Percentiles rank a stretch among this genome's conserved stretches.
phyloP scores from a whole-genome alignment of 306 rosid species.

The Lotus japonicus region DNA sequence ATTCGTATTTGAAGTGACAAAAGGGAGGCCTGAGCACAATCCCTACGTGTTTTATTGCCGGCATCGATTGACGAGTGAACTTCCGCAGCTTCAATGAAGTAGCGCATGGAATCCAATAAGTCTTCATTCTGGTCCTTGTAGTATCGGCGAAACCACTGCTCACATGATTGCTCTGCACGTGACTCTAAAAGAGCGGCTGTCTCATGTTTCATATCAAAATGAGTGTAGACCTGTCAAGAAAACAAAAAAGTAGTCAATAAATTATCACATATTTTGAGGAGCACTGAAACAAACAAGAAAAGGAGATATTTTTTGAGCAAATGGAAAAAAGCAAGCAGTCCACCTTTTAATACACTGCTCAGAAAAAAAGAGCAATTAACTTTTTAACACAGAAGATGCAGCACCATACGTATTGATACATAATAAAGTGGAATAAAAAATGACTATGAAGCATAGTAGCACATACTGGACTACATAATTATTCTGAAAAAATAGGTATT shows the following conservation, averaged over 20 bases:
- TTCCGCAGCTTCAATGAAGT: constrained; percentile 95
- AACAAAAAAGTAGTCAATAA: neutral
- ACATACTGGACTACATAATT: neutral
- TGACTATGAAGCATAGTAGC: too few relatives aligned
- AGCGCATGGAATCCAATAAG: constrained; percentile 82
- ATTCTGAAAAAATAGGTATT: neutral
- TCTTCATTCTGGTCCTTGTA: constrained; percentile 89
- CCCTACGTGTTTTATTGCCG: constrained; percentile 83
- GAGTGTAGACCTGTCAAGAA: constrained; percentile 72
- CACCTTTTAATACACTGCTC: neutral
- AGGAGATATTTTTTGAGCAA: neutral
- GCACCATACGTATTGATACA: neutral
- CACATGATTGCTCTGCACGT: constrained; percentile 73
- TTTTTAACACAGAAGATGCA: constrained; percentile 7
- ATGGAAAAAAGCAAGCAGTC: constrained; percentile 5
- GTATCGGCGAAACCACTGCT: constrained; percentile 66
- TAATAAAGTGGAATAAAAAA: neutral
- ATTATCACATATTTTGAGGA: neutral
- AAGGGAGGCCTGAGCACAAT: constrained; percentile 94
- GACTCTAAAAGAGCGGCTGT: constrained; percentile 89
- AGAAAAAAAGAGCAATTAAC: constrained; percentile 10
- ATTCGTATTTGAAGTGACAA: constrained; percentile 90
- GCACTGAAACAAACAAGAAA: neutral
- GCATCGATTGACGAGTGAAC: constrained; percentile 94
- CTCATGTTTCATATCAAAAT: constrained; percentile 96